Evolutionary conservation across 495 filamentous ascomycete species (phyloP).

Genomic region (Parathielavia appendiculata): DNA sequence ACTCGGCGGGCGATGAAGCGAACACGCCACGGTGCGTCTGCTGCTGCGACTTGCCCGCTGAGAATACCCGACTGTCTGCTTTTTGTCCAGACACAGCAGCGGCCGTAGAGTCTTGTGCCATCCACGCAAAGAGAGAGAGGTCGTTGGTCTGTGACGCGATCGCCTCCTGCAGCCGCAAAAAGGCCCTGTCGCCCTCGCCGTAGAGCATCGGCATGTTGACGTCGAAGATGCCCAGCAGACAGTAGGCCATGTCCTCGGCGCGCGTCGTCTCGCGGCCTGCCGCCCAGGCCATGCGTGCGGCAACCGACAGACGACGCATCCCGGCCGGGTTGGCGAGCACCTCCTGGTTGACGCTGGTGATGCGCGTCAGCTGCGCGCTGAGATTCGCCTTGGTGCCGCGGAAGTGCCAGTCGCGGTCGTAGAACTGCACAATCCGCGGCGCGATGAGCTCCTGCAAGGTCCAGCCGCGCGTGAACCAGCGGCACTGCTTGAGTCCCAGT

Average conservation of each 20-base stretch:
- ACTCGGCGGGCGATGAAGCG: neutral
- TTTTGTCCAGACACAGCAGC: too few relatives aligned
- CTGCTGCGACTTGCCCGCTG: too few relatives aligned
- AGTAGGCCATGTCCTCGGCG: slow-evolving; percentile 36
- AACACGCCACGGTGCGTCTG: neutral
- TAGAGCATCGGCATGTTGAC: slow-evolving; percentile 35
- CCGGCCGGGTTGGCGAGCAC: neutral
- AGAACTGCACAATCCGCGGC: slow-evolving; percentile 23
- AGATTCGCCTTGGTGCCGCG: neutral
- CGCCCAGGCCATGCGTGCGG: slow-evolving; percentile 30
- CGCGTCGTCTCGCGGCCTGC: slow-evolving; percentile 27
- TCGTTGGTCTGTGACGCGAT: slow-evolving; percentile 10
- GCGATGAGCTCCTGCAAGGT: slow-evolving; percentile 29
- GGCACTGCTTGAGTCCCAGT: slow-evolving; percentile 12
- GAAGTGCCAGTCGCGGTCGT: slow-evolving; percentile 1
- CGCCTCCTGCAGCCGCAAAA: slow-evolving; percentile 29
- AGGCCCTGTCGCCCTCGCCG: slow-evolving; percentile 33
- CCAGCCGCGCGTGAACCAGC: slow-evolving; percentile 29
- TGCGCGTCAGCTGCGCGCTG: neutral
- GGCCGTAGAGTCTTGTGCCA: neutral
- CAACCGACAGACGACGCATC: neutral
- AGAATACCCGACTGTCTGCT: too few relatives aligned
- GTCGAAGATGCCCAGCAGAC: slow-evolving; percentile 33
- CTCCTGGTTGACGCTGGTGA: neutral
- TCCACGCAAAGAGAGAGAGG: neutral